These are phyloP conservation scores for Pseudogymnoascus sp. DNA, from an alignment of 2,329 filamentous ascomycete species.

Conservation along the genomic window DNA sequence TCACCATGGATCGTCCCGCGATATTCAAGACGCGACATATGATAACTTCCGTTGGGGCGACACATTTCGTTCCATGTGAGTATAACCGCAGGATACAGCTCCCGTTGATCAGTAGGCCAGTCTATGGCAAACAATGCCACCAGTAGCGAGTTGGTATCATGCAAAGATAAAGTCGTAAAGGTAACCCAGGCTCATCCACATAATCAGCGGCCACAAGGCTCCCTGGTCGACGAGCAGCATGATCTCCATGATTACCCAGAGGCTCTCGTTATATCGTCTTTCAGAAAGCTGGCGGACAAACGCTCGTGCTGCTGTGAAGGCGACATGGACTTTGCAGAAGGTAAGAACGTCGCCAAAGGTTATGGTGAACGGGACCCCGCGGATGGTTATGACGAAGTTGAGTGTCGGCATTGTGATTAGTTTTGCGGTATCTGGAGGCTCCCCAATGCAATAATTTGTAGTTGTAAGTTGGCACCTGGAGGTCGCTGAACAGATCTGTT, in stretches of 20 bases:
- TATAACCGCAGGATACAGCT: neutral
- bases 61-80: neutral
- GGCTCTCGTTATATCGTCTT: neutral
- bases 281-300: neutral
- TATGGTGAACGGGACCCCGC: neutral
- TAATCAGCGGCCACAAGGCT: neutral
- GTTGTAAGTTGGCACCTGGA: neutral
- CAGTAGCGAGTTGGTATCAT: neutral
- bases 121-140: neutral
- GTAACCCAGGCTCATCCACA: neutral
- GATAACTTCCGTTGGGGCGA: neutral
- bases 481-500: neutral
- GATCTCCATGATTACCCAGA: neutral
- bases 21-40: neutral
- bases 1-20: neutral
- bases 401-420: neutral
- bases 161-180: neutral
- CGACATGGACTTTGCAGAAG: neutral
- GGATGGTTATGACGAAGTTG: neutral
- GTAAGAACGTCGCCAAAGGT: neutral
- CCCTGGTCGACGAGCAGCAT: neutral
- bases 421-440: neutral
- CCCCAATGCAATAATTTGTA: neutral
- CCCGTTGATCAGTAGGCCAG: neutral
- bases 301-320: neutral